phyloP scores from a whole-genome alignment of 176 grass and related monocot species.

The Hsuehochloa calcarea region DNA sequence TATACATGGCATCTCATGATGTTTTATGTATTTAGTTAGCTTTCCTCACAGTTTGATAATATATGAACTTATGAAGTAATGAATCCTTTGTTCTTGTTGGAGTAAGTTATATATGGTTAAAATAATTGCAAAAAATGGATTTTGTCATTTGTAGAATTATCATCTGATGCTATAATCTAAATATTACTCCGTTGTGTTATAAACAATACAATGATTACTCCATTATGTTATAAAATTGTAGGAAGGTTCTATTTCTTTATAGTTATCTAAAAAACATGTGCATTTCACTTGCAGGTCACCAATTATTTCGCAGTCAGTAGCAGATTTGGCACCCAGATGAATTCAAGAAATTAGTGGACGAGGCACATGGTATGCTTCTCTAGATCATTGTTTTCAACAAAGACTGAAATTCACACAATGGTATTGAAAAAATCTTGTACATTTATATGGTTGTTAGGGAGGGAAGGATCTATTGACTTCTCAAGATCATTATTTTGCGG shows the following conservation, averaged over 20 bases:
- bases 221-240: background rate
- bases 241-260: background rate
- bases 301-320: constrained; percentile 97
- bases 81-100: background rate
- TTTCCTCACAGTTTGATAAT: constrained; percentile 21
- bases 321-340: constrained; percentile 96
- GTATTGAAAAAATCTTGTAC: background rate
- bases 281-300: constrained; percentile 64
- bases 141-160: constrained; percentile 12
- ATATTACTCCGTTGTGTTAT: background rate
- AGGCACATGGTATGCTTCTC: constrained; percentile 75
- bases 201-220: background rate
- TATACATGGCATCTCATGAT: background rate
- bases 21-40: background rate
- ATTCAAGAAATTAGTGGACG: constrained; percentile 90
- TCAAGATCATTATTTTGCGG: background rate
- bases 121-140: background rate
- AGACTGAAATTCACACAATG: background rate
- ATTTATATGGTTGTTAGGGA: background rate
- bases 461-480: background rate
- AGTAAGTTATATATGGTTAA: constrained; percentile 15
- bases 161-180: background rate
- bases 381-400: constrained; percentile 15
- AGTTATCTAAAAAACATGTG: constrained; percentile 18
- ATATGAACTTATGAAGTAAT: background rate